Percentiles rank a stretch among this genome's conserved stretches.
phyloP scores from a whole-genome alignment of 352 stramenopile species.

The Hyaloperonospora arabidopsidis region DNA sequence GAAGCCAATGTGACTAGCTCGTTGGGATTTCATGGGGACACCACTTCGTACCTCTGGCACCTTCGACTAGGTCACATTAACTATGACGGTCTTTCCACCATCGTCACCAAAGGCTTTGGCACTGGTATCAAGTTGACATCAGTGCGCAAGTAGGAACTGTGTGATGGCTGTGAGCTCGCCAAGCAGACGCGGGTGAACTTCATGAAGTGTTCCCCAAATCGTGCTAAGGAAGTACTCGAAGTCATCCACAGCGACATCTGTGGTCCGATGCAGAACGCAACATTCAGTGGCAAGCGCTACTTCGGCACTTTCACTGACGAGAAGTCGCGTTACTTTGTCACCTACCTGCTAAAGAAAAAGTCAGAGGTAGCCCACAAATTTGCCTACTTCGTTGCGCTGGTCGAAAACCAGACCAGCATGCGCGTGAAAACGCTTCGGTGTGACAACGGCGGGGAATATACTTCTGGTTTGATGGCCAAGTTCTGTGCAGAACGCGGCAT shows the following conservation, averaged over 20 bases:
- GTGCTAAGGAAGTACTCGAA: not conserved
- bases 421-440: not conserved
- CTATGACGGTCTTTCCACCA: not conserved
- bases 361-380: not conserved
- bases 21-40: not conserved
- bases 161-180: not conserved
- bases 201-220: not conserved
- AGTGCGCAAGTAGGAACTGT: not conserved
- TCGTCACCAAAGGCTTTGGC: not conserved
- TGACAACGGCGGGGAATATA: not conserved
- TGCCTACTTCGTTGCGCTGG: not conserved
- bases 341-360: not conserved
- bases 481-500: too few species aligned
- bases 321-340: not conserved
- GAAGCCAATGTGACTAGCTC: not conserved
- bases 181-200: not conserved
- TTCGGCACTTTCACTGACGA: not conserved
- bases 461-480: too few species aligned
- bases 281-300: not conserved
- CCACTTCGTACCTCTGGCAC: conserved; percentile 1
- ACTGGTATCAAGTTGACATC: not conserved
- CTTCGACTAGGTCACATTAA: too few species aligned
- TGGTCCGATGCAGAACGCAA: too few species aligned
- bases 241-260: not conserved
- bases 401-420: not conserved